Evolutionary conservation across 129 eudicot genomes (phyloP), one percentile per base, ranked within the genome.

Genomic region (Helianthus annuus): DNA sequence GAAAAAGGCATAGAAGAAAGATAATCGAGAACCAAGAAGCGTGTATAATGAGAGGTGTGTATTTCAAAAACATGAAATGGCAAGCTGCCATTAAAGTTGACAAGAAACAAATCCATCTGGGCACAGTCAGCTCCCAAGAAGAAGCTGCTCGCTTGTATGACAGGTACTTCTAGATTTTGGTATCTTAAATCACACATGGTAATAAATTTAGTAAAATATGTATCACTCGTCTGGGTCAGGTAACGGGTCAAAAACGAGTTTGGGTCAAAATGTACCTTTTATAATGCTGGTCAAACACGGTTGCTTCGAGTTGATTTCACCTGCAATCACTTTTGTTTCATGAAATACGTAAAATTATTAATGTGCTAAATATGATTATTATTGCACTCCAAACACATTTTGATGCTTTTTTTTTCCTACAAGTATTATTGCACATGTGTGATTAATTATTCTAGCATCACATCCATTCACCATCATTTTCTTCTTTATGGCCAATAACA

Each of bases 11-110:
- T 75, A 80, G 96, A 76, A 86, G 99, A 70, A 90, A 91, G 84
- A 83, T 74, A 48, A 62, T 78, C 9, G 90, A 85, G 72, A 83
- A 86, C 72, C 96, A 91, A 85, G 99, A 94, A 71, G 81, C 65
- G 8, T 83, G 94, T 56, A 12, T 76, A 12, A 87, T 89, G 96
- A 75, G 97, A 70, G 99, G 99, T 9, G 99, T 94, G 64, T 94
- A 94, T 81, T 90, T 76, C 83, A 94, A 94, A 85, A 94, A 94
- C 78, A 78, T 88, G 96, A 90, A 88, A 84, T 95, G 99, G 99
- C 99, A 95, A 86, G 99, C 99, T 61, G 99, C 99, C 7, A 90
- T 95, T 6, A 95, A 95, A 81, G 99, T 95, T 64, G 96, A 95
- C 73, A 91, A 88, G 89, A 95, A 95, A 76, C 99, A 95, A 82